Base-by-base conservation (phyloP, 2,329 filamentous ascomycete species). In the Cercospora brassicicola region DNA sequence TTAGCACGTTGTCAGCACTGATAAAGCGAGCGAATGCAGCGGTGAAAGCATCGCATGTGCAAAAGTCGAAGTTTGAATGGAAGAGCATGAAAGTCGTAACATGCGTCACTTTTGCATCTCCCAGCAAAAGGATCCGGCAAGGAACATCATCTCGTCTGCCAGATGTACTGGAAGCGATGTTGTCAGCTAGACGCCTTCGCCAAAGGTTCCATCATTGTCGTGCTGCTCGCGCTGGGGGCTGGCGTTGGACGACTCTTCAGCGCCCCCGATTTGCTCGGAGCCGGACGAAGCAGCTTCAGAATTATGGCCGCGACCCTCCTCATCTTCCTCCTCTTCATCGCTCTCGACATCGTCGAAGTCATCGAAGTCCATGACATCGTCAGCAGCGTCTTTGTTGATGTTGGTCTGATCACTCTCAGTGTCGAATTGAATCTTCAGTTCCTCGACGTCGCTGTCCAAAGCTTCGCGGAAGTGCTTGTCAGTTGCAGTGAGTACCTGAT, bases 401-500 rank as follows among this genome's bases (percentile, higher is more conserved):
- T 31, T 62, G 11, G 4, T 59, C 4, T 36, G 28, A 18, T 59
- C 67, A 28, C 10, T 18, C n/a, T 51, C 62, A 9, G 20, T 18
- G 13, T 18, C 56, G 45, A 59, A 26, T 13, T 36, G 42, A 1
- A 31, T 53, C 55, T 73, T 65, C 10, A 70, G n/a, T 23, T 72
- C 71, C 51, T 73, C 67, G 10, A 70, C n/a, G n/a, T 72, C 71
- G 7, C 56, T 30, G 10, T 69, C 66, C 30, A 73, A 23, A 1
- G 70, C 69, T 26, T 69, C 64, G 18, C 62, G 36, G 53, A 73
- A 74, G 10, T 59, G n/a, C 10, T 26, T 42, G 23, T 75, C 73
- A 18, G 68, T 65, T 11, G 53, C 59, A 4, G 42, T 48, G 30
- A 75, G 68, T 4, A 59, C 59, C 15, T 73, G 70, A 45, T 74